phyloP scores from a whole-genome alignment of 2,329 filamentous ascomycete genomes.

The Periconia sp. region DNA sequence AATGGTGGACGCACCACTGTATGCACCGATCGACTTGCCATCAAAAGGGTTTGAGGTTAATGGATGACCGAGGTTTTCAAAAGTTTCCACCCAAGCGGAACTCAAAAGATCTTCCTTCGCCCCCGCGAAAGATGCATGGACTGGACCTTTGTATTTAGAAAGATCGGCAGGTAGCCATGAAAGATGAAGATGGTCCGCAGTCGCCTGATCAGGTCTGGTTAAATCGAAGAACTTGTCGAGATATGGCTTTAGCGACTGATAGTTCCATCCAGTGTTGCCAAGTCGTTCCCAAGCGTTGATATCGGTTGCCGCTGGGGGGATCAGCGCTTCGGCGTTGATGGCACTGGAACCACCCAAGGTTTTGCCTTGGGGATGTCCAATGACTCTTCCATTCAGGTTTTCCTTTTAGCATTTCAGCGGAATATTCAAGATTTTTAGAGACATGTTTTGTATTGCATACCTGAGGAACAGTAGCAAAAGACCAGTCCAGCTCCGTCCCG shows the following conservation, averaged over 20 bases:
- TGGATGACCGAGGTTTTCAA: slow-evolving; percentile 1
- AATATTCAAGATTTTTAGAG: slow-evolving; percentile 2
- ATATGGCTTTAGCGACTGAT: slow-evolving; percentile 22
- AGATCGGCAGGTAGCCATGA: slow-evolving; percentile 9
- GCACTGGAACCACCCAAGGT: slow-evolving; percentile 10
- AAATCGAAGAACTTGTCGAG: slow-evolving; percentile 29
- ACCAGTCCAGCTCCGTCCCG: slow-evolving; percentile 16
- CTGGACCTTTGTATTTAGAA: too few relatives aligned
- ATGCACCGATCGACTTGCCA: slow-evolving; percentile 7
- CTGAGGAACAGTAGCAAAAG: slow-evolving; percentile 16
- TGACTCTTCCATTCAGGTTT: background rate
- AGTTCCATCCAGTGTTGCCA: slow-evolving; percentile 24
- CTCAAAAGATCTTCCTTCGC: slow-evolving; percentile 12
- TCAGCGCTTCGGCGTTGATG: slow-evolving; percentile 16
- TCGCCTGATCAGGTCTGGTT: slow-evolving; percentile 19
- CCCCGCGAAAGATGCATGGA: too few relatives aligned
- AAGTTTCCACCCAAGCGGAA: slow-evolving; percentile 8
- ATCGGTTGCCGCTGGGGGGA: slow-evolving; percentile 3
- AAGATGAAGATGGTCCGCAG: slow-evolving; percentile 14
- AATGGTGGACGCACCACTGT: slow-evolving; percentile 9
- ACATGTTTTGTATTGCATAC: too few relatives aligned
- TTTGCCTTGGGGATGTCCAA: slow-evolving; percentile 4
- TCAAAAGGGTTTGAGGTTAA: slow-evolving; percentile 7
- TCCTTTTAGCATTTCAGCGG: background rate
- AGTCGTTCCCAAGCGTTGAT: slow-evolving; percentile 24